phyloP scores from a whole-genome alignment of 2,329 filamentous ascomycete species.

The Chrysoporthe austroafricana region DNA sequence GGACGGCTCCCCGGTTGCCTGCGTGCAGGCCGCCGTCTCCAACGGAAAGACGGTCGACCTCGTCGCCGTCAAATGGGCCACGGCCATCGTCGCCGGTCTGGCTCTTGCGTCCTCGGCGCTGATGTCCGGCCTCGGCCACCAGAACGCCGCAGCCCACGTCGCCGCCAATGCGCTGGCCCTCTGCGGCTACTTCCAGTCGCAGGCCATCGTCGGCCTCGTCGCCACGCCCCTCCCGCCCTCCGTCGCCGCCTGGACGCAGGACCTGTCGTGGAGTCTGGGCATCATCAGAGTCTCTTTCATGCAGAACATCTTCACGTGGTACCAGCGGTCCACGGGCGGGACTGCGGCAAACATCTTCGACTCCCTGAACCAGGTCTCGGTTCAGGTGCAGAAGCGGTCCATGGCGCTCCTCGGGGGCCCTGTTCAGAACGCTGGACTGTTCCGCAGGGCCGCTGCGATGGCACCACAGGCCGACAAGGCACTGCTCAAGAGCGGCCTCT shows the following conservation, averaged over 20 bases:
- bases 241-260: slow-evolving; percentile 84
- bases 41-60: slow-evolving; percentile 86
- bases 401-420: slow-evolving; percentile 46
- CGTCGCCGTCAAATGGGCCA: slow-evolving; percentile 77
- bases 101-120: slow-evolving; percentile 79
- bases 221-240: slow-evolving; percentile 77
- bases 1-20: slow-evolving; percentile 64
- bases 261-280: slow-evolving; percentile 92
- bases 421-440: slow-evolving; percentile 37
- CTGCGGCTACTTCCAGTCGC: slow-evolving; percentile 85
- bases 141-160: slow-evolving; percentile 85
- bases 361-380: slow-evolving; percentile 69
- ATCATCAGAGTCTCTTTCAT: slow-evolving; percentile 80
- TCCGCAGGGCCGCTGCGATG: slow-evolving; percentile 12
- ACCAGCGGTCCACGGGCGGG: slow-evolving; percentile 83
- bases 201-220: slow-evolving; percentile 81
- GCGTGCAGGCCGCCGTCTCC: slow-evolving; percentile 78
- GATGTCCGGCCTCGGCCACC: slow-evolving; percentile 80
- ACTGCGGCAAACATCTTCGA: slow-evolving; percentile 75
- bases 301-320: slow-evolving; percentile 83
- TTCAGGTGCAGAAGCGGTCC: slow-evolving; percentile 70
- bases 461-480: slow-evolving; percentile 20
- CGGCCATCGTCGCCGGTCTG: slow-evolving; percentile 76
- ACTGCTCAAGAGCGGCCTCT: slow-evolving; percentile 48
- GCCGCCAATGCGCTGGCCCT: slow-evolving; percentile 83